phyloP scores from a whole-genome alignment of 768 basidiomycete species.

The Pholiota molesta region DNA sequence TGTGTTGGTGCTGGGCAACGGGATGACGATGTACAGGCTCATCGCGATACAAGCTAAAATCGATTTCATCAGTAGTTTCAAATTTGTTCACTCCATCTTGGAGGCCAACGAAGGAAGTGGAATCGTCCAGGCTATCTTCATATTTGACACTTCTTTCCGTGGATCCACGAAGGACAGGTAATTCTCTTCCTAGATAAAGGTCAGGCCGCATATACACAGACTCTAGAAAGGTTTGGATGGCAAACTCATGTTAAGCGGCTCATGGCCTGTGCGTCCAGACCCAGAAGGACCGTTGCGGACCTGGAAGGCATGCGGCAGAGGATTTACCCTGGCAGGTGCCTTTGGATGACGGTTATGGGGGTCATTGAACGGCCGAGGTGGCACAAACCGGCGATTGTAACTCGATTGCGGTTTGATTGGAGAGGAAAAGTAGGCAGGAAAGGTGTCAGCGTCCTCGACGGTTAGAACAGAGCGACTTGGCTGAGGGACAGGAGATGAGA shows the following conservation, averaged over 20 bases:
- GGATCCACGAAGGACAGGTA: neutral
- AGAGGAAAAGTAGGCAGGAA: slow-evolving; percentile 2
- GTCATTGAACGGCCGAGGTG: neutral
- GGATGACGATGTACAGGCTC: neutral
- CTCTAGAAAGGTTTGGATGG: neutral
- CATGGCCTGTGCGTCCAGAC: too few species aligned
- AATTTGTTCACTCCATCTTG: neutral
- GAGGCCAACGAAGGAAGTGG: neutral
- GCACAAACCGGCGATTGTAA: neutral
- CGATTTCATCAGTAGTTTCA: neutral
- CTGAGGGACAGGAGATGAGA: slow-evolving; percentile 14
- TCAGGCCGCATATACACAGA: neutral
- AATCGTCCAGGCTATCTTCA: neutral
- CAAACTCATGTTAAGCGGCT: too few species aligned
- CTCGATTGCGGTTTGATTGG: neutral
- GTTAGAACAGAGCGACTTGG: neutral
- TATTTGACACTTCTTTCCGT: neutral
- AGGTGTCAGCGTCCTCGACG: neutral
- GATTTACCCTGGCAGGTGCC: neutral
- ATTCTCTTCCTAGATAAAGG: neutral
- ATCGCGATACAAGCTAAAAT: neutral
- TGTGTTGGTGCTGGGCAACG: neutral
- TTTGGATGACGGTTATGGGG: neutral
- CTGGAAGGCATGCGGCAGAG: neutral
- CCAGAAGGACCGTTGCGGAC: too few species aligned